These are phyloP conservation scores for Sporothrix curviconia DNA, from an alignment of 2,329 filamentous ascomycete genomes.

Conservation along the genomic window DNA sequence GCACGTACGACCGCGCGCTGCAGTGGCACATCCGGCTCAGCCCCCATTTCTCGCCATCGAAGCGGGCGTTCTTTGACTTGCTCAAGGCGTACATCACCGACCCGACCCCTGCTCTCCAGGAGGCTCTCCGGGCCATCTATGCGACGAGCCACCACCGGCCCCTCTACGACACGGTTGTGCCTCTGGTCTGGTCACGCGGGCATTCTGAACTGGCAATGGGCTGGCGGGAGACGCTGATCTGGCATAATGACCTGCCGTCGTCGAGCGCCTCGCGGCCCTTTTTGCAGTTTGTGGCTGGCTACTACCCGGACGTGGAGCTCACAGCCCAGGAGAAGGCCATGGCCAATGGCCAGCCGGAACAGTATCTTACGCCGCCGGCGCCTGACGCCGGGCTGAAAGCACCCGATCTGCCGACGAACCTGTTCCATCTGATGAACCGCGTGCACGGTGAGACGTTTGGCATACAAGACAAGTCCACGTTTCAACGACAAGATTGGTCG, in stretches of 20 bases:
- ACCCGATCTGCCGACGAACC: slow-evolving; percentile 7
- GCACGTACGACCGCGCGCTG: slow-evolving; percentile 33
- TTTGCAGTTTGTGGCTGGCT: slow-evolving; percentile 40
- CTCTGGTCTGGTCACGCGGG: slow-evolving; percentile 43
- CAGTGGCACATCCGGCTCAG: slow-evolving; percentile 44
- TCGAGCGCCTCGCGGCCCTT: slow-evolving; percentile 40
- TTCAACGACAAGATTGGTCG: slow-evolving; percentile 66
- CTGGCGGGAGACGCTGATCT: slow-evolving; percentile 42
- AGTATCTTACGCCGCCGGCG: background rate
- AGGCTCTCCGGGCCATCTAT: slow-evolving; percentile 41
- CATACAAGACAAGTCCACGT: slow-evolving; percentile 34
- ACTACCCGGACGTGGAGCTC: slow-evolving; percentile 37
- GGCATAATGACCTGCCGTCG: slow-evolving; percentile 36
- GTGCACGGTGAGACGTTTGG: slow-evolving; percentile 35
- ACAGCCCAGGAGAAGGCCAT: slow-evolving; percentile 31
- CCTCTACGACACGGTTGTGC: slow-evolving; percentile 47
- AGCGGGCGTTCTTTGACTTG: slow-evolving; percentile 36
- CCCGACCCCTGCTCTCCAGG: slow-evolving; percentile 30
- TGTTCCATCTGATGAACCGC: slow-evolving; percentile 24
- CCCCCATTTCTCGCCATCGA: slow-evolving; percentile 36
- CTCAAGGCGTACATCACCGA: slow-evolving; percentile 32
- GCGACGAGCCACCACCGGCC: slow-evolving; percentile 34
- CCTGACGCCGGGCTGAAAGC: background rate
- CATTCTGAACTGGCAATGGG: slow-evolving; percentile 35
- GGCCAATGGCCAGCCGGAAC: background rate